Base-by-base conservation (phyloP, 2,329 filamentous ascomycete genomes). In the Fusarium lyarnte region DNA sequence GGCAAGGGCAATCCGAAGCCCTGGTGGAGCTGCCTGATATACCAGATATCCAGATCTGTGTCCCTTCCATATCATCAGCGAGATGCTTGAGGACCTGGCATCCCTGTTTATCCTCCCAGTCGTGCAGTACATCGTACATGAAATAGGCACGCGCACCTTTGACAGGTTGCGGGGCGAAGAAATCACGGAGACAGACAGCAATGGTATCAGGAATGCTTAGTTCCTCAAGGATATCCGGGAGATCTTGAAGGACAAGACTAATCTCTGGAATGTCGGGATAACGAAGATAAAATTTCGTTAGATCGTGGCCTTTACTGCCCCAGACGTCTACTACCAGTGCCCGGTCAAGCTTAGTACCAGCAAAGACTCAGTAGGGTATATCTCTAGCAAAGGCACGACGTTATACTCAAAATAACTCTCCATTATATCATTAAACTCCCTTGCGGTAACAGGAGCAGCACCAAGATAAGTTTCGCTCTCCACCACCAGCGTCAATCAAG, bases 101-200 rank as follows among this genome's bases (percentile, higher is more conserved):
- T n/a, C 31, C 12, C 31, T 33, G 77, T 5, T 78, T 78, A 31
- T 87, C 84, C 0, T 83, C 79, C 85, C 85, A 87, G 73, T 87
- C 85, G 69, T 88, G 86, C 7, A 88, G 72, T 25, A 88, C 85
- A 64, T 81, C 81, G 33, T 85, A 84, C 68, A 87, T 79, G 43
- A 87, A 79, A 70, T 86, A 88, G 69, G 75, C 78, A 10, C 79
- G 79, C 1, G 84, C 84, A 6, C 82, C 83, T 29, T 76, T 79
- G 12, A 85, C 68, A 0, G 82, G 82, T 58, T 85, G 83, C 9
- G 79, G 77, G 0, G 77, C 80, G 60, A 84, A 78, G 47, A 78
- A 78, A 58, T 84, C 80, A 63, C 85, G 78, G 5, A 73, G 67
- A 57, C 77, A 74, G 6, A 76, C 68, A 8, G 74, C 69, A 51